Percentiles rank a stretch among this genome's conserved stretches.
Evolutionary conservation across 106 monocot species (phyloP).

Genomic region (Dactylorhiza incarnata): DNA sequence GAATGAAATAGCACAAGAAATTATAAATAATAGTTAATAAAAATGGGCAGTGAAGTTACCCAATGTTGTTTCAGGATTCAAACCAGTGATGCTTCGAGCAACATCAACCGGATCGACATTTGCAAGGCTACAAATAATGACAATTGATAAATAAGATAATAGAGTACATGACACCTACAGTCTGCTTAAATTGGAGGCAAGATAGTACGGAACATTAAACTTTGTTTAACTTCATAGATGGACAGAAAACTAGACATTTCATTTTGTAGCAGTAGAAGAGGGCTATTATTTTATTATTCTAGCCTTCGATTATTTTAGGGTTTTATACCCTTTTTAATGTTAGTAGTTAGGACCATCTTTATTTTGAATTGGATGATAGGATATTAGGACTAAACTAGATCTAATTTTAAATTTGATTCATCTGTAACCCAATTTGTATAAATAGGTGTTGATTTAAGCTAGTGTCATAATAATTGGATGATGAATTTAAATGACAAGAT

Average conservation of each 20-base stretch:
- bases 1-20: background rate
- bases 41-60: slow-evolving; percentile 30
- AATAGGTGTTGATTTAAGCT: too few relatives aligned
- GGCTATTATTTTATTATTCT: too few relatives aligned
- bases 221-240: background rate
- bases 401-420: too few relatives aligned
- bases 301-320: too few relatives aligned
- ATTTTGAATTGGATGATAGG: too few relatives aligned
- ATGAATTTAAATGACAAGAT: too few relatives aligned
- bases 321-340: too few relatives aligned
- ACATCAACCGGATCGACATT: slow-evolving; percentile 97
- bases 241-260: background rate
- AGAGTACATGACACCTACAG: background rate
- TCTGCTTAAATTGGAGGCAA: background rate
- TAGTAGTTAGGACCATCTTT: too few relatives aligned
- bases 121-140: slow-evolving; percentile 58
- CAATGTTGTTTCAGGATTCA: slow-evolving; percentile 90
- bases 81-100: slow-evolving; percentile 55
- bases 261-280: too few relatives aligned
- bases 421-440: too few relatives aligned
- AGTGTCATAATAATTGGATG: too few relatives aligned
- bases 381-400: too few relatives aligned
- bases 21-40: background rate
- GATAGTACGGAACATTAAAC: background rate
- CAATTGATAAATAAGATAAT: background rate